Evolutionary conservation across 805 yeast species (phyloP).

Genomic region (Candida pseudoglaebosa): DNA sequence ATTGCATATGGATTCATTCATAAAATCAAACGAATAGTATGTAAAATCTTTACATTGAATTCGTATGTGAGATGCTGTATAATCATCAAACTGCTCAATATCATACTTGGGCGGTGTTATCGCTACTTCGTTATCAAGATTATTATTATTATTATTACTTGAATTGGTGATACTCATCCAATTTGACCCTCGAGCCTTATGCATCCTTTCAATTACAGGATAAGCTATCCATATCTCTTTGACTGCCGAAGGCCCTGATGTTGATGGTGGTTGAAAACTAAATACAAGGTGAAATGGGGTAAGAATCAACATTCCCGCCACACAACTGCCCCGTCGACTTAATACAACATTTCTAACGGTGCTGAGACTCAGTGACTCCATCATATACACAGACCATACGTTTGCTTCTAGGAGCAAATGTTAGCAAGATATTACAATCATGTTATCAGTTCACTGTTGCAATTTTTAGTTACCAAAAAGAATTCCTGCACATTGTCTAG

Average conservation of each 20-base stretch:
- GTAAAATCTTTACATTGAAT: slow-evolving; percentile 83
- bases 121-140: neutral
- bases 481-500: neutral
- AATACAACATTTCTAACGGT: slow-evolving; percentile 37
- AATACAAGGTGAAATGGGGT: slow-evolving; percentile 38
- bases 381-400: too few species aligned
- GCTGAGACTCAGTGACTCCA: slow-evolving; percentile 26
- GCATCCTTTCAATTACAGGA: slow-evolving; percentile 69
- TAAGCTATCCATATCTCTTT: slow-evolving; percentile 90
- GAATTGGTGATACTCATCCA: too few species aligned
- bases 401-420: too few species aligned
- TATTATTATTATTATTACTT: slow-evolving; percentile 10
- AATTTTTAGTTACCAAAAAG: too few species aligned
- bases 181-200: slow-evolving; percentile 54
- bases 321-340: slow-evolving; percentile 34
- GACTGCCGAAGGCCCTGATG: slow-evolving; percentile 10
- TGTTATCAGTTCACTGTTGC: too few species aligned
- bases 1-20: slow-evolving; percentile 50
- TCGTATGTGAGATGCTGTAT: slow-evolving; percentile 53
- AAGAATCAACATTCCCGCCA: slow-evolving; percentile 34
- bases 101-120: slow-evolving; percentile 7
- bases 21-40: slow-evolving; percentile 72
- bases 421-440: too few species aligned
- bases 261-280: slow-evolving; percentile 19
- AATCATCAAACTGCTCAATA: slow-evolving; percentile 27